phyloP scores from a whole-genome alignment of 2,329 filamentous ascomycete genomes.

The Colletotrichum orchidophilum region DNA sequence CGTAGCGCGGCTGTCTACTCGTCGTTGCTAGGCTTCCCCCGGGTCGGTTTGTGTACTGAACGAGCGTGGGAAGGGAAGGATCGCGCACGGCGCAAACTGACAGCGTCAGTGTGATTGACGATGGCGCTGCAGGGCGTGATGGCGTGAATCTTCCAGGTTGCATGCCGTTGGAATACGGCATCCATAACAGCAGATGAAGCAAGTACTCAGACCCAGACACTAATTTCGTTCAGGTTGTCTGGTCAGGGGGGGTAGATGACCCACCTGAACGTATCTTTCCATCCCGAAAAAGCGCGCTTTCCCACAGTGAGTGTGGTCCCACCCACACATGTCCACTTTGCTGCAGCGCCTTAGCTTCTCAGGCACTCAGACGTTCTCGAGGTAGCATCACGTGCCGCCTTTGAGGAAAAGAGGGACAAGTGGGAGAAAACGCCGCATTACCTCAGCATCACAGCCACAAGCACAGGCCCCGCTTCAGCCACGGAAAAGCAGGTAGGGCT shows the following conservation, averaged over 20 bases:
- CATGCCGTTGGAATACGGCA: conserved; percentile 10
- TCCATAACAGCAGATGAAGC: conserved; percentile 32
- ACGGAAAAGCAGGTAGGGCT: conserved; percentile 15
- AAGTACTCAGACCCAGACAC: conserved; percentile 17
- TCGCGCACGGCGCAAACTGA: conserved; percentile 33
- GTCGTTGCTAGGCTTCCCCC: conserved; percentile 11
- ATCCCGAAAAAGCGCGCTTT: conserved; percentile 9
- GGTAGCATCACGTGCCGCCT: neutral
- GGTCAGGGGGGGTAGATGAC: conserved; percentile 26
- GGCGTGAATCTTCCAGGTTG: conserved; percentile 5
- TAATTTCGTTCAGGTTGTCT: conserved; percentile 32
- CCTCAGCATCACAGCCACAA: conserved; percentile 6
- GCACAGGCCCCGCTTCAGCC: conserved; percentile 3
- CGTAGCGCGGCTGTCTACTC: conserved; percentile 4
- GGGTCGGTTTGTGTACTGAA: conserved; percentile 14
- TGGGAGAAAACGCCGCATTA: neutral
- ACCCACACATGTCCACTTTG: neutral
- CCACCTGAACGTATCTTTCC: conserved; percentile 18
- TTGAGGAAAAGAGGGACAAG: neutral
- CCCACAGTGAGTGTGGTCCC: neutral
- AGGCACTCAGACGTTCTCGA: neutral
- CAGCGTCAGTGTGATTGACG: conserved; percentile 31
- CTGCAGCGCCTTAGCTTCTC: neutral
- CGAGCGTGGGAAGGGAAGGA: conserved; percentile 32
- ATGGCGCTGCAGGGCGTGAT: conserved; percentile 28